Base-by-base conservation (phyloP, 1,139 yeast genomes). In the Geotrichum citri-aurantii region DNA sequence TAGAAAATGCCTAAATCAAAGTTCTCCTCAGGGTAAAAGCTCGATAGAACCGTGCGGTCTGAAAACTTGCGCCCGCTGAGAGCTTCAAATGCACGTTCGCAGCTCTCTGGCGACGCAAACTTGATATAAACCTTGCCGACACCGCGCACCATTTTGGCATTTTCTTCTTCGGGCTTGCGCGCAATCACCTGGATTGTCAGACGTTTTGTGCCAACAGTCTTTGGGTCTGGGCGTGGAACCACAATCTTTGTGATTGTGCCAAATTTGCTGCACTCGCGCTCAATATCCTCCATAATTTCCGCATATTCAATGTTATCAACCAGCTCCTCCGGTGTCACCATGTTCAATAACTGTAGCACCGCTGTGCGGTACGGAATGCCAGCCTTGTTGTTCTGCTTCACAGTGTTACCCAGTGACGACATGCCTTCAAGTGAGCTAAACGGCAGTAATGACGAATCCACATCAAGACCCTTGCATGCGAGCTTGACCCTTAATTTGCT, bases 71-170 rank as follows among this genome's bases (percentile, higher is more conserved):
- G 73, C 1, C 96, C 96, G 3, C 88, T 83, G 26, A 89, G 67
- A n/a, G 79, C 81, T 68, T 79, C 70, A 55, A 85, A 77, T 0
- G 95, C 95, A 24, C 74, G 71, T 29, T 76, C 71, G 2, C 96
- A 88, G 7, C 74, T 73, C 1, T 79, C 79, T 3, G 76, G 74
- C 19, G 77, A 75, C 1, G 76, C 79, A 71, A 86, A 90, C 70
- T 86, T 84, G 47, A 88, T 81, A 69, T 78, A 90, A 0, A 88
- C 78, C 65, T 82, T 85, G 0, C 97, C 97, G 48, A 86, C 80
- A 2, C 89, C 90, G 1, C 84, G 81, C 47, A 77, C 76, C 21
- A 74, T 61, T 17, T 54, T 44, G 26, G 26, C 23, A 40, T n/a
- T 29, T 17, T 29, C 52, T 6, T 50, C 57, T 19, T 17, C 14